Evolutionary conservation across 208 protist species (phyloP), one percentile per base, ranked within the genome.

Genomic region (Crithidia fasciculata): DNA sequence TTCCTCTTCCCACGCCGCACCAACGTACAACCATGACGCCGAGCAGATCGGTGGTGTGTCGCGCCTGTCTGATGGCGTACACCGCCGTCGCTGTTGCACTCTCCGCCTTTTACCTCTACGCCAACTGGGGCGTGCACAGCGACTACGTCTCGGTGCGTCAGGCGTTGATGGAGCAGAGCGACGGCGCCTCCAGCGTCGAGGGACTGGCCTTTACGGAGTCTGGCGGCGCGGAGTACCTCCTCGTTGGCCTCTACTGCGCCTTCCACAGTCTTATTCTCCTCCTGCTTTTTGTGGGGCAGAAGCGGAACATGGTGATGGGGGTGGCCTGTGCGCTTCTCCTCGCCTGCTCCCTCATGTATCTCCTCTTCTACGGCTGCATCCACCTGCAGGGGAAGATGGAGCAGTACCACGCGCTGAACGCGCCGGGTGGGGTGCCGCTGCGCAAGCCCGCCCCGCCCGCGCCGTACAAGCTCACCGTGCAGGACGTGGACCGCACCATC

Each of bases 281-380:
- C 5, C 45, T 79, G 16, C 49, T 87, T 15, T 44, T 84, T 2
- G 36, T 37, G 7, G 75, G 69, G 10, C 41, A 39, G 37, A 61
- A 16, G 36, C 68, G 66, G 16, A 52, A 36, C 36, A 65, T 56
- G 4, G 15, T 67, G 41, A 80, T 82, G 57, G 69, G 69, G 18
- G 55, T 83, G 0, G 83, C 79, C 37, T 74, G 76, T 12, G 69
- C 79, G 12, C 12, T 85, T 40, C 50, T 84, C 41, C 36, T 84
- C 39, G 55, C 68, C 37, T 61, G 69, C 50, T 69, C 72, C 0
- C 37, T 83, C 61, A 59, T 84, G 54, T 88, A 88, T 69, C 67
- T 82, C 28, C 59, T 88, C 18, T 70, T 85, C 53, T 81, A 70
- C 60, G 63, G 56, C 16, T 72, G 69, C 43, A 43, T 85, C 8